Percentiles rank a stretch among this genome's conserved stretches.
Evolutionary conservation across 2,329 filamentous ascomycete species (phyloP).

Genomic region (Colletotrichum phormii): DNA sequence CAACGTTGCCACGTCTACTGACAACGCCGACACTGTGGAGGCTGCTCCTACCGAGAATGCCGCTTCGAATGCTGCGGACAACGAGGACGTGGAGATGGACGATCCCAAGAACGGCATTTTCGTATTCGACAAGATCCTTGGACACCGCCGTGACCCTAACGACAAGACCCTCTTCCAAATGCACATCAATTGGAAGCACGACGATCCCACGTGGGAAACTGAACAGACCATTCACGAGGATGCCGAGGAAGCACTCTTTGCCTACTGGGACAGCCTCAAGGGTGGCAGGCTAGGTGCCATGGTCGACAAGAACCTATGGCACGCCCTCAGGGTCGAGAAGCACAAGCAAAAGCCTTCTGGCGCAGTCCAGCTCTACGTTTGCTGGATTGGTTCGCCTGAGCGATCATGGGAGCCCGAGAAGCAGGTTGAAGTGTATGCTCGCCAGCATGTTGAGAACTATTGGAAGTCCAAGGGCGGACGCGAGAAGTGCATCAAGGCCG

Average conservation of each 20-base stretch:
- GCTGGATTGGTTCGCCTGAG: slow-evolving; percentile 31
- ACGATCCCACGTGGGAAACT: slow-evolving; percentile 46
- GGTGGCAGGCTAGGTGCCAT: slow-evolving; percentile 35
- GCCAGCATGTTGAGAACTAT: slow-evolving; percentile 41
- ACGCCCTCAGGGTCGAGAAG: slow-evolving; percentile 34
- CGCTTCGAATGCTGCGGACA: not conserved
- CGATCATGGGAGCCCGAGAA: slow-evolving; percentile 37
- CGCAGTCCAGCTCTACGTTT: slow-evolving; percentile 17
- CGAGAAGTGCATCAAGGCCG: slow-evolving; percentile 33
- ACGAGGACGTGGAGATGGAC: slow-evolving; percentile 17
- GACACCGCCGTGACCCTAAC: slow-evolving; percentile 26
- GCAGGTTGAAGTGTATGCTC: slow-evolving; percentile 17
- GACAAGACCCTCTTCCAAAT: slow-evolving; percentile 43
- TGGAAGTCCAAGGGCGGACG: slow-evolving; percentile 48
- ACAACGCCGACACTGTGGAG: slow-evolving; percentile 15
- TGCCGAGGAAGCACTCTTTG: slow-evolving; percentile 45
- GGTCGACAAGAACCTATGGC: slow-evolving; percentile 36
- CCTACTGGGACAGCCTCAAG: slow-evolving; percentile 36
- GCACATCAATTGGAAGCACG: slow-evolving; percentile 45
- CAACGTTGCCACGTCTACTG: slow-evolving; percentile 19
- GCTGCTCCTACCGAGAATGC: slow-evolving; percentile 1
- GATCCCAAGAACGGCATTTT: slow-evolving; percentile 12
- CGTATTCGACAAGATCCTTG: slow-evolving; percentile 29
- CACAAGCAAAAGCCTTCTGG: slow-evolving; percentile 30
- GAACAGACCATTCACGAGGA: slow-evolving; percentile 49